Conservation (phyloP, 2,329 filamentous ascomycete genomes). For the Lachnellula subtilissima region DNA sequence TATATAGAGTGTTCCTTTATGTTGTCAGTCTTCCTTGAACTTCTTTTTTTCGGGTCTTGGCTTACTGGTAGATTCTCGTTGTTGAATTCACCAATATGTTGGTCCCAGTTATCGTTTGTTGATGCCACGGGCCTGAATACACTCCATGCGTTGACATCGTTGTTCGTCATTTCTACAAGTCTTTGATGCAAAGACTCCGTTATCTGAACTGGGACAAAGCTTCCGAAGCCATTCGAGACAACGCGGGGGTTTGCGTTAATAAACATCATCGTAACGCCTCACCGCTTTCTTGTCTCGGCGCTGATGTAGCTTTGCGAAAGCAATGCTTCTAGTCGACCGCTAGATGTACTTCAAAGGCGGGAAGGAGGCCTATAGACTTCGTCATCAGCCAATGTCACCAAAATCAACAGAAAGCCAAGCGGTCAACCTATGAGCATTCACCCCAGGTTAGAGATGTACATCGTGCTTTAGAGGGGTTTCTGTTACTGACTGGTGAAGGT, state of each 20-base stretch:
- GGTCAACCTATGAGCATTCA: slow-evolving; percentile 6
- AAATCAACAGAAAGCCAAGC: slow-evolving; percentile 10
- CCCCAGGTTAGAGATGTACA: background rate
- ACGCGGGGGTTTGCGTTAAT: slow-evolving; percentile 27
- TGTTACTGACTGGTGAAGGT: background rate
- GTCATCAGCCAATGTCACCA: slow-evolving; percentile 14
- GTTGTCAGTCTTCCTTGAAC: slow-evolving; percentile 10
- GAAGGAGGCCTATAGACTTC: slow-evolving; percentile 10
- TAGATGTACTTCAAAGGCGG: slow-evolving; percentile 18
- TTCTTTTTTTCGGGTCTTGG: background rate
- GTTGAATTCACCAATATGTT: slow-evolving; percentile 21
- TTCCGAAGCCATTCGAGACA: slow-evolving; percentile 27
- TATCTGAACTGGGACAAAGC: slow-evolving; percentile 24
- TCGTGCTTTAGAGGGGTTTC: background rate
- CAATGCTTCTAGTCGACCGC: slow-evolving; percentile 17
- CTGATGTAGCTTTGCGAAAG: slow-evolving; percentile 21
- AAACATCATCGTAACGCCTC: slow-evolving; percentile 28
- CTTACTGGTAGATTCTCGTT: slow-evolving; percentile 23
- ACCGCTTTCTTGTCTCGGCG: slow-evolving; percentile 23
- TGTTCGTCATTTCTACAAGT: slow-evolving; percentile 29
- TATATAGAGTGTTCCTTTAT: slow-evolving; percentile 16
- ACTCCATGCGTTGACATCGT: slow-evolving; percentile 28
- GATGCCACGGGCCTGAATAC: slow-evolving; percentile 18
- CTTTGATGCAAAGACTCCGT: slow-evolving; percentile 21
- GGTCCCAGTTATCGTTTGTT: slow-evolving; percentile 18